A percentile compares a stretch with the other conserved stretches of the same genome.
Evolutionary conservation across 352 stramenopile species (phyloP).

Genomic region (Pythium scleroteichum): DNA sequence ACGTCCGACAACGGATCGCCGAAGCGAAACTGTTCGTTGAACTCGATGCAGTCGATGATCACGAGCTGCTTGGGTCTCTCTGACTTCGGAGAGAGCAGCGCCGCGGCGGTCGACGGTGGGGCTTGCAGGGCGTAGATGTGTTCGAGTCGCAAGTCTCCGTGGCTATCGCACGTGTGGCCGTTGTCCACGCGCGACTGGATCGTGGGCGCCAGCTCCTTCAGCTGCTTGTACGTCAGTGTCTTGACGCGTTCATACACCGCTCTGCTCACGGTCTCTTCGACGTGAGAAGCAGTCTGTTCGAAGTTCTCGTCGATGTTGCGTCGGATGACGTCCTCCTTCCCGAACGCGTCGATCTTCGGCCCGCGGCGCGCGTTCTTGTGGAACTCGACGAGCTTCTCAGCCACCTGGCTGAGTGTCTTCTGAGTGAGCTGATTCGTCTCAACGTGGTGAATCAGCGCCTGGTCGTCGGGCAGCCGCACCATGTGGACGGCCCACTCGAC

Average conservation of each 20-base stretch:
- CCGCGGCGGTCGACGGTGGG: background rate
- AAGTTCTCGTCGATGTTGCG: conserved; percentile 79
- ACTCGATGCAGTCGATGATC: conserved; percentile 77
- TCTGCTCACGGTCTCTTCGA: conserved; percentile 44
- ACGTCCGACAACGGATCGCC: conserved; percentile 64
- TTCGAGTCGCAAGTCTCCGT: conserved; percentile 68
- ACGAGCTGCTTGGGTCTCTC: conserved; percentile 33
- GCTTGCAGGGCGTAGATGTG: conserved; percentile 54
- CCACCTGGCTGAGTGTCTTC: conserved; percentile 41
- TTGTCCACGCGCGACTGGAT: conserved; percentile 52
- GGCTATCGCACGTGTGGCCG: conserved; percentile 65
- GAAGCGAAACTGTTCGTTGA: conserved; percentile 80
- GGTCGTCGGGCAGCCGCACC: conserved; percentile 57
- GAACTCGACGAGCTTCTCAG: conserved; percentile 52
- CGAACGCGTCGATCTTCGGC: conserved; percentile 60
- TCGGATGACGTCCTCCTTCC: conserved; percentile 47
- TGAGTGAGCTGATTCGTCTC: conserved; percentile 36
- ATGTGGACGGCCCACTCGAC: conserved; percentile 80
- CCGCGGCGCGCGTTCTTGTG: conserved; percentile 54
- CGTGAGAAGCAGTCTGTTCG: conserved; percentile 52
- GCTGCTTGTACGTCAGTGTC: conserved; percentile 47
- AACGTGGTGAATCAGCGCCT: conserved; percentile 47
- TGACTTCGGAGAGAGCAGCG: background rate
- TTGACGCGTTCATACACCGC: conserved; percentile 54
- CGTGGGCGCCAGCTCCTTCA: conserved; percentile 40